Evolutionary conservation across 1,284 basidiomycete species (phyloP).

Genomic region (Irpex sp.): DNA sequence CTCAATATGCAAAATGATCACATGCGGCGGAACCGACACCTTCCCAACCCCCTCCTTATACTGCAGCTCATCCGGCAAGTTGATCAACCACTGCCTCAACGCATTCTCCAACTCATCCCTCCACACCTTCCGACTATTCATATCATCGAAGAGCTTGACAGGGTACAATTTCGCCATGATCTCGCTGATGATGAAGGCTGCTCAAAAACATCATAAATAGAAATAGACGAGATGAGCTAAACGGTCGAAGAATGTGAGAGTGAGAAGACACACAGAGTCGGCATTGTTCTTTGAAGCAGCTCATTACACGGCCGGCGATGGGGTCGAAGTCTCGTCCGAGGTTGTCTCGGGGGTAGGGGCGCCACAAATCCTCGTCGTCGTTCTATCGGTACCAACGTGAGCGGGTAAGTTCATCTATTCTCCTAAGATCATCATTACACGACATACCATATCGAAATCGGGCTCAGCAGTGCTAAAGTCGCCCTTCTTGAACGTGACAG

Average conservation of each 20-base stretch:
- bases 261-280: slow-evolving; percentile 48
- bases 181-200: slow-evolving; percentile 59
- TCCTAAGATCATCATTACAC: neutral
- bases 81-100: slow-evolving; percentile 75
- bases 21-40: slow-evolving; percentile 54
- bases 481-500: slow-evolving; percentile 64
- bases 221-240: neutral
- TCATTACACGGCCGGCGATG: slow-evolving; percentile 47
- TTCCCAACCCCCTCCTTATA: slow-evolving; percentile 54
- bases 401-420: neutral
- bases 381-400: slow-evolving; percentile 35
- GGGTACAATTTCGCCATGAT: slow-evolving; percentile 76
- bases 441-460: slow-evolving; percentile 46
- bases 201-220: neutral
- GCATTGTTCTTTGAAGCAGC: slow-evolving; percentile 57
- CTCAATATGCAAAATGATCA: slow-evolving; percentile 71
- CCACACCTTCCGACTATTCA: slow-evolving; percentile 39
- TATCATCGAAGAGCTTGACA: slow-evolving; percentile 47
- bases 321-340: slow-evolving; percentile 39
- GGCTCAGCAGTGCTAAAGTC: slow-evolving; percentile 75
- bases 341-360: slow-evolving; percentile 39
- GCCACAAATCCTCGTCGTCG: slow-evolving; percentile 58
- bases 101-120: slow-evolving; percentile 60
- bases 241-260: neutral
- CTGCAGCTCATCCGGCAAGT: slow-evolving; percentile 62